Conservation (phyloP, 2,329 filamentous ascomycete species). For the Colletotrichum echinochloae region DNA sequence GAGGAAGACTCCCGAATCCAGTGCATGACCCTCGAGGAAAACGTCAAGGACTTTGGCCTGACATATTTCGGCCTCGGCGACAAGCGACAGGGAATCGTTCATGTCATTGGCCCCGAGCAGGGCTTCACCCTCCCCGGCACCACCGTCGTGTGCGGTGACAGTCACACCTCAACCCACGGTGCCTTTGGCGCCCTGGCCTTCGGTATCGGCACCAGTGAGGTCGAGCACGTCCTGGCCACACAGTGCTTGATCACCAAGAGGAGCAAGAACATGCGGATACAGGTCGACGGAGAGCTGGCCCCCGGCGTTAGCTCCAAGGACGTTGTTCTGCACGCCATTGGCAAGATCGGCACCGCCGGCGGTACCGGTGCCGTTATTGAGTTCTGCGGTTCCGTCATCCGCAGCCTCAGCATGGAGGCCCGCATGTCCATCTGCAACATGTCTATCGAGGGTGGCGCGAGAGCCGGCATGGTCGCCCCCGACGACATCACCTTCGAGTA, state of each 20-base stretch:
- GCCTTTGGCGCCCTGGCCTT: constrained; percentile 96
- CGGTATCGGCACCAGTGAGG: constrained; percentile 97
- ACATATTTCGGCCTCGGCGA: constrained; percentile 98
- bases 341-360: constrained; percentile 92
- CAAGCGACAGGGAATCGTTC: constrained; percentile 97
- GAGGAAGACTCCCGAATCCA: constrained; percentile 94
- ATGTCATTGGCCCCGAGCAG: constrained; percentile 98
- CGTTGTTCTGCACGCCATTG: constrained; percentile 92
- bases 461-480: constrained; percentile 96
- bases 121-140: constrained; percentile 98
- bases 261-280: constrained; percentile 98
- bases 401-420: constrained; percentile 91
- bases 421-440: constrained; percentile 99
- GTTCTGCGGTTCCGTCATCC: constrained; percentile 95
- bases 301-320: constrained; percentile 97
- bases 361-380: constrained; percentile 96
- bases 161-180: constrained; percentile 97
- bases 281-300: constrained; percentile 90
- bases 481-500: constrained; percentile 96
- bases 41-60: constrained; percentile 95
- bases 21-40: constrained; percentile 96
- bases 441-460: constrained; percentile 95
- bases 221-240: constrained; percentile 97
- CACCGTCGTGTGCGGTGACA: constrained; percentile 97
- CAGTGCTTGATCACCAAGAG: constrained; percentile 94